phyloP scores from a whole-genome alignment of 352 stramenopile genomes.

The Phytopythium mirpurense region DNA sequence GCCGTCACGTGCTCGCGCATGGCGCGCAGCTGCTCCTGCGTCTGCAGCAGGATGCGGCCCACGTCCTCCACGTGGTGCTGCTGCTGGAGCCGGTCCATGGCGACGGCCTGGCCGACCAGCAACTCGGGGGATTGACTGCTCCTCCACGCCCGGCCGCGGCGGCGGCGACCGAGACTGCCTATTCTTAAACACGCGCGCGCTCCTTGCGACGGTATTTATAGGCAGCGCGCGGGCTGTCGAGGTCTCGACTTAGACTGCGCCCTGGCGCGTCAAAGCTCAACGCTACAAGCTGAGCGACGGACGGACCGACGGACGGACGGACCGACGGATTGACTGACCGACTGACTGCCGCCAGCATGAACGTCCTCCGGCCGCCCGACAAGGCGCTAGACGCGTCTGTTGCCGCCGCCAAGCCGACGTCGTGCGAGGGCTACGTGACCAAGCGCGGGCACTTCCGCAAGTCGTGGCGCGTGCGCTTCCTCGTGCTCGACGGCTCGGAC shows the following conservation, averaged over 20 bases:
- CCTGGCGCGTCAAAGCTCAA: too few species aligned
- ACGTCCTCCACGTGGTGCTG: conserved; percentile 83
- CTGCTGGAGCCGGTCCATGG: conserved; percentile 69
- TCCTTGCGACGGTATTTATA: too few species aligned
- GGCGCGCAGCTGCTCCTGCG: conserved; percentile 69
- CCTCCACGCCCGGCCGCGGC: conserved; percentile 1
- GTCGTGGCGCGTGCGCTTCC: conserved; percentile 76
- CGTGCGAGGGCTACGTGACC: conserved; percentile 82
- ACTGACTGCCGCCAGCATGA: conserved; percentile 43
- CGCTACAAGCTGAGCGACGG: neutral
- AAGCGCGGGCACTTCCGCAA: conserved; percentile 84
- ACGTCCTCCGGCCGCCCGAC: conserved; percentile 51
- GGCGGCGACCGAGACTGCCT: too few species aligned
- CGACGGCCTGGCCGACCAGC: too few species aligned
- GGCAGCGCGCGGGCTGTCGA: too few species aligned
- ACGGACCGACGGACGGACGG: too few species aligned
- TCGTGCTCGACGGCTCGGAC: conserved; percentile 67
- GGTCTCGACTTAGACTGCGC: too few species aligned
- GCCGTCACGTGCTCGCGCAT: conserved; percentile 67
- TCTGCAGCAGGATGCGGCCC: conserved; percentile 73
- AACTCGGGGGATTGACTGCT: too few species aligned
- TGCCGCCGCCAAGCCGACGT: conserved; percentile 42
- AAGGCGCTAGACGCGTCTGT: conserved; percentile 8
- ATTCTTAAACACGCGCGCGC: too few species aligned
- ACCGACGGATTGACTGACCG: too few species aligned